Evolutionary conservation across 2,329 filamentous ascomycete genomes (phyloP).

Genomic region (Claviceps spartinae): DNA sequence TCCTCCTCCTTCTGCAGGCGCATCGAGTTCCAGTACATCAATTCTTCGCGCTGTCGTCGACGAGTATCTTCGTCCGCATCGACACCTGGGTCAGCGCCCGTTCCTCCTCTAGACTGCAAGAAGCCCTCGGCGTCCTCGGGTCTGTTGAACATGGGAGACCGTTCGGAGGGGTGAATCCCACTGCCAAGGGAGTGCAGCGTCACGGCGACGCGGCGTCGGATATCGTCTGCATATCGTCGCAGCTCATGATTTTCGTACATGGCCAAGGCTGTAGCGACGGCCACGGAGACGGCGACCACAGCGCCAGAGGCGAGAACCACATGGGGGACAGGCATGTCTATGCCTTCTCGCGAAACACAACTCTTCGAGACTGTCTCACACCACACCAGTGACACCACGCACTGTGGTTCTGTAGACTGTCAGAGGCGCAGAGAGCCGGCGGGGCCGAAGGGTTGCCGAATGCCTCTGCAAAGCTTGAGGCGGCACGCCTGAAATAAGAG

Average conservation of each 20-base stretch:
- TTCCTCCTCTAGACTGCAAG: slow-evolving; percentile 34
- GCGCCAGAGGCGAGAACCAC: slow-evolving; percentile 41
- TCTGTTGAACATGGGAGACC: slow-evolving; percentile 47
- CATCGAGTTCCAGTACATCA: slow-evolving; percentile 52
- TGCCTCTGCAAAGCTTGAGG: too few species aligned
- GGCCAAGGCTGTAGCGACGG: slow-evolving; percentile 43
- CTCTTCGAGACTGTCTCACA: too few species aligned
- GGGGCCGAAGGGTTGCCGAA: too few species aligned
- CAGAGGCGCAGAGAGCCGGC: too few species aligned
- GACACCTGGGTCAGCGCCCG: slow-evolving; percentile 31
- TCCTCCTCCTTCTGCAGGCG: slow-evolving; percentile 37
- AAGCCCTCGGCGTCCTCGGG: slow-evolving; percentile 55
- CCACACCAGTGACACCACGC: too few species aligned
- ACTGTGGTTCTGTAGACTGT: too few species aligned
- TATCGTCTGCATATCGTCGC: slow-evolving; percentile 45
- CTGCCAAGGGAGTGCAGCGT: slow-evolving; percentile 47
- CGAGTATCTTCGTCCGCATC: slow-evolving; percentile 50
- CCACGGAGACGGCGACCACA: slow-evolving; percentile 43
- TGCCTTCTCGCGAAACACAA: too few species aligned
- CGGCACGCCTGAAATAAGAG: too few species aligned
- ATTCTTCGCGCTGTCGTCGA: slow-evolving; percentile 47
- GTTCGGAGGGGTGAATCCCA: slow-evolving; percentile 33
- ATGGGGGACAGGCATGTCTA: slow-evolving; percentile 41
- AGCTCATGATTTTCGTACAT: slow-evolving; percentile 53
- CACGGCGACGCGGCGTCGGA: slow-evolving; percentile 47